A percentile compares a stretch with the other conserved stretches of the same genome.
Conservation (phyloP, 2,329 filamentous ascomycete genomes). For the Niveomyces coronatus region DNA sequence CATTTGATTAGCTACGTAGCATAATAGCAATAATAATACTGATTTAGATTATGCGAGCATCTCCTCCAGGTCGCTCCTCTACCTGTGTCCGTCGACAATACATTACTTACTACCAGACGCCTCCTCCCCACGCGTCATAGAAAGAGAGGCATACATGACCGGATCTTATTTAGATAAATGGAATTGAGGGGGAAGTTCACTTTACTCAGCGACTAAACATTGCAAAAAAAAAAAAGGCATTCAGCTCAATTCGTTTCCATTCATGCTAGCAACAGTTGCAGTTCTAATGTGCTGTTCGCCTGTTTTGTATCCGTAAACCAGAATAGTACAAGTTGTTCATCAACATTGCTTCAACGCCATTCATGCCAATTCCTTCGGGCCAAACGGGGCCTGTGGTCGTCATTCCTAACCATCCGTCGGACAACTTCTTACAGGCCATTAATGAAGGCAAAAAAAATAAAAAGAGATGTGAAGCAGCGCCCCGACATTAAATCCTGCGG, state of each 20-base stretch:
- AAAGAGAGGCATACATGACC: too few relatives aligned
- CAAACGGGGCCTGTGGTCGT: too few relatives aligned
- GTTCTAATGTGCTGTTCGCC: constrained; percentile 9
- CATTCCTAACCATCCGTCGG: neutral
- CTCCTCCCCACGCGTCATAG: too few relatives aligned
- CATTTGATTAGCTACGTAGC: constrained; percentile 57
- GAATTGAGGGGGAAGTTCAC: too few relatives aligned
- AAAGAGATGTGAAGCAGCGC: constrained; percentile 1
- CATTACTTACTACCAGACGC: too few relatives aligned
- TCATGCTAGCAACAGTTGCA: constrained; percentile 3
- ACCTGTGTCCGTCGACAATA: too few relatives aligned
- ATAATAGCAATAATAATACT: constrained; percentile 2
- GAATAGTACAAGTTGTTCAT: constrained; percentile 5
- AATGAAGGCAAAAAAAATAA: neutral
- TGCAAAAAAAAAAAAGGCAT: too few relatives aligned
- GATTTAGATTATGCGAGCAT: neutral
- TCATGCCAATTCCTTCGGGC: neutral
- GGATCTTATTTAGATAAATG: too few relatives aligned
- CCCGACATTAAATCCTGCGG: neutral
- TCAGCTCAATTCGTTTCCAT: constrained; percentile 5
- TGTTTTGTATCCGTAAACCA: constrained; percentile 2
- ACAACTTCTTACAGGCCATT: neutral
- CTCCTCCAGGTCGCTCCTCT: too few relatives aligned
- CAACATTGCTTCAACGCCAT: constrained; percentile 6
- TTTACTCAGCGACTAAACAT: neutral